Percentiles rank a stretch among this genome's conserved stretches.
Conservation (phyloP, 1,139 yeast genomes). For the Waltiozyma sp. region DNA sequence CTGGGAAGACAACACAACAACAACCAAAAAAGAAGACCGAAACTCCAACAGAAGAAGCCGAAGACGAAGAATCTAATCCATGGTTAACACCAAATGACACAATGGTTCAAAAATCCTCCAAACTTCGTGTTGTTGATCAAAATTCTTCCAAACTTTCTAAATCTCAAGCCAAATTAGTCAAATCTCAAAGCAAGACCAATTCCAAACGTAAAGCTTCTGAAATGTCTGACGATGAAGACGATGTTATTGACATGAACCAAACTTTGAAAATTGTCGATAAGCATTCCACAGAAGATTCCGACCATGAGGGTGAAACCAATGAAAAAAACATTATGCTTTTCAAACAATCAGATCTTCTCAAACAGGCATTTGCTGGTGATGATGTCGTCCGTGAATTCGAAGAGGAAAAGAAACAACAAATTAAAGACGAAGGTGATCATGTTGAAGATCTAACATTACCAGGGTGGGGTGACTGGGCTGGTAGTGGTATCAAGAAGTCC, state of each 20-base stretch:
- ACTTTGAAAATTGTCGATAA: constrained; percentile 29
- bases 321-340: constrained; percentile 35
- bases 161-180: constrained; percentile 34
- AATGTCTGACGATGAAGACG: constrained; percentile 23
- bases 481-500: constrained; percentile 34
- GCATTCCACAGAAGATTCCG: constrained; percentile 28
- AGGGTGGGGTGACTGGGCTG: constrained; percentile 92
- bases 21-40: constrained; percentile 2
- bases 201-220: constrained; percentile 27
- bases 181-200: constrained; percentile 31
- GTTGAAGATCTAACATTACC: constrained; percentile 80
- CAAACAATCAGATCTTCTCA: constrained; percentile 71
- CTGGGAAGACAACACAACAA: constrained; percentile 7
- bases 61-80: constrained; percentile 41
- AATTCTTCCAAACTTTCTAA: constrained; percentile 40
- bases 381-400: constrained; percentile 72
- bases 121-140: constrained; percentile 44
- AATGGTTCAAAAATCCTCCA: constrained; percentile 36
- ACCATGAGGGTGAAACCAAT: constrained; percentile 19
- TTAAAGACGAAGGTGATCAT: constrained; percentile 75
- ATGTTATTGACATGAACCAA: constrained; percentile 37
- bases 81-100: constrained; percentile 41
- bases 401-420: constrained; percentile 58
- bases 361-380: constrained; percentile 95
- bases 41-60: constrained; percentile 1